A percentile compares a stretch with the other conserved stretches of the same genome.
Evolutionary conservation across 495 filamentous ascomycete species (phyloP).

Genomic region (Penicillium manginii): DNA sequence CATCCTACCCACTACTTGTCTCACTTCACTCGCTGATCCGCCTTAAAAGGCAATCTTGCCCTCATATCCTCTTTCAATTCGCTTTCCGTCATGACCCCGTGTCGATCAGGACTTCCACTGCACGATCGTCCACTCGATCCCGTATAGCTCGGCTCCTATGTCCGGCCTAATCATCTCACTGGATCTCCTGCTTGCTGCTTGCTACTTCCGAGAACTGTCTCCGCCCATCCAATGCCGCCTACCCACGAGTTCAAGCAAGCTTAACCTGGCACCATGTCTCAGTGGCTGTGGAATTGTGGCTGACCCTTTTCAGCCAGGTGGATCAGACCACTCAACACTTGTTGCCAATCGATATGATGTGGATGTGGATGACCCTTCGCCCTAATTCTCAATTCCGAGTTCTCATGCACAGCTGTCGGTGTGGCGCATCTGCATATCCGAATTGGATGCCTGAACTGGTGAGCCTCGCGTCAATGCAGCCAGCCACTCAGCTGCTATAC

Average conservation of each 20-base stretch:
- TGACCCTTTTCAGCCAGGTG: not conserved
- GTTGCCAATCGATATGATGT: not conserved
- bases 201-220: too few species aligned
- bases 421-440: too few species aligned
- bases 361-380: too few species aligned
- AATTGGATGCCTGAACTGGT: too few species aligned
- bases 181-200: not conserved
- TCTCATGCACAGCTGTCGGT: too few species aligned
- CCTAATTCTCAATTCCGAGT: not conserved
- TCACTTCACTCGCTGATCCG: slow-evolving; percentile 18
- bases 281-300: slow-evolving; percentile 6
- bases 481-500: too few species aligned
- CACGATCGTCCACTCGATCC: not conserved
- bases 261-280: slow-evolving; percentile 2
- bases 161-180: not conserved
- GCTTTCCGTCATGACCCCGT: not conserved
- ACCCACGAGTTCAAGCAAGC: not conserved
- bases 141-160: not conserved
- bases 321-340: not conserved
- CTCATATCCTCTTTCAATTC: not conserved
- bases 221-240: too few species aligned
- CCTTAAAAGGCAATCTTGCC: too few species aligned
- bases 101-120: slow-evolving; percentile 1
- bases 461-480: too few species aligned
- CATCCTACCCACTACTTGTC: slow-evolving; percentile 14